Base-by-base conservation (phyloP, 805 yeast species). In the Nakazawaea ernobii region DNA sequence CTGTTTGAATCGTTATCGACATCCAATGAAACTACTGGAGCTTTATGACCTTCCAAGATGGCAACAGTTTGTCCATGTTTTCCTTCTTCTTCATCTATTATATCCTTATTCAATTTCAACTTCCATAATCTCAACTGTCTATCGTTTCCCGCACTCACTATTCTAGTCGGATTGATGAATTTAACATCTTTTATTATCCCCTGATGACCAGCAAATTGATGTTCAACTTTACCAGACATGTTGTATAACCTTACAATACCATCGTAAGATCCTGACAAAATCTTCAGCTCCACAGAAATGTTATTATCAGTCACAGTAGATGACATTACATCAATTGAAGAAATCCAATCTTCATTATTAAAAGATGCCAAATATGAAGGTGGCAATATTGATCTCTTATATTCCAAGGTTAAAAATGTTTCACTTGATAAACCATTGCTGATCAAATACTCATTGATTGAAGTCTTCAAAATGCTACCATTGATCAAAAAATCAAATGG, bases 281-380 rank as follows among this genome's bases (percentile, higher is more conserved):
- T 86, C 58, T 75, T 75, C 30, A 82, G 74, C 38, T 69, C 65
- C 4, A 62, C 57, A 30, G 69, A 65, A 9, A 59, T 66, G 50
- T 69, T 80, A 56, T 70, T 65, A 39, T 42, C 52, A 37, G 51
- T 49, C 41, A 55, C 58, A 65, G 56, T 65, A 9, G 65, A 70
- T 51, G 56, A 59, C 48, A 63, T 52, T 5, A 83, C 63, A 59
- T 79, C 80, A 26, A 85, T 74, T 1, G 95, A 77, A 20, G 96
- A 87, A 24, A 94, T 80, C 99, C 99, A 94, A 66, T 94, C 99
- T 52, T 92, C 96, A 60, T 92, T 90, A 59, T 82, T 79, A 66
- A 84, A 94, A 39, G 95, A 83, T 2, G 95, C 89, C 53, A 90
- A 70, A 59, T 80, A 91, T 26, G 92, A 82, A n/a, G 99, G 99